Evolutionary conservation across 768 basidiomycete genomes (phyloP).

Genomic region (Termitomyces bulborhizus): DNA sequence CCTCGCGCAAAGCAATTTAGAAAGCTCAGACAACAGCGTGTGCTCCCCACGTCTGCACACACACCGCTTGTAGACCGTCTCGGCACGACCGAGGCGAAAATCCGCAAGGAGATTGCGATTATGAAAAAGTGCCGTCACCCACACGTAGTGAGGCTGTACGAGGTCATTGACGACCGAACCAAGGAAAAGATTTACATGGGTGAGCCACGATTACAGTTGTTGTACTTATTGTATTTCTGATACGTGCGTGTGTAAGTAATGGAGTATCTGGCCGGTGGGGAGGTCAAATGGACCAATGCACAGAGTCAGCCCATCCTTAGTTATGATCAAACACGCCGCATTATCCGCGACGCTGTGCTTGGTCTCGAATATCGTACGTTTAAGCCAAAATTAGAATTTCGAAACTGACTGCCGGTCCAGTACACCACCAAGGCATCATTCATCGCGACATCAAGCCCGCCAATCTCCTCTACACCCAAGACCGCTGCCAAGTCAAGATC

Average conservation of each 20-base stretch:
- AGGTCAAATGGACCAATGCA: constrained; percentile 81
- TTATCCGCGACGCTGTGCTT: constrained; percentile 88
- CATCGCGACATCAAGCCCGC: constrained; percentile 99
- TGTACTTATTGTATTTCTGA: too few species aligned
- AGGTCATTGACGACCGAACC: constrained; percentile 92
- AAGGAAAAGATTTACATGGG: constrained; percentile 91
- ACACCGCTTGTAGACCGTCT: constrained; percentile 61
- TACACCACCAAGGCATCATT: constrained; percentile 96
- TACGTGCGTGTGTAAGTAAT: constrained; percentile 57
- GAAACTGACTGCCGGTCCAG: constrained; percentile 32
- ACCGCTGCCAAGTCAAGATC: constrained; percentile 90
- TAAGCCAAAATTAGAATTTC: too few species aligned
- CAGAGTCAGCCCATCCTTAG: constrained; percentile 68
- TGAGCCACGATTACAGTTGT: constrained; percentile 21
- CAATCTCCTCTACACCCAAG: constrained; percentile 87
- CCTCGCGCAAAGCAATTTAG: constrained; percentile 50
- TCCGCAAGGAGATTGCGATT: constrained; percentile 92
- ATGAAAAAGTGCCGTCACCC: constrained; percentile 96
- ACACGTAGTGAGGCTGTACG: constrained; percentile 82
- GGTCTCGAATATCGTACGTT: constrained; percentile 92
- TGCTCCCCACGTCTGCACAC: constrained; percentile 42
- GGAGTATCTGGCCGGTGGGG: constrained; percentile 94
- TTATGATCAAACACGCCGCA: constrained; percentile 77
- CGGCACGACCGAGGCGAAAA: constrained; percentile 73
- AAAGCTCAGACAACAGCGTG: constrained; percentile 22